phyloP scores from a whole-genome alignment of 345 rosid species.

The Moringa oleifera region DNA sequence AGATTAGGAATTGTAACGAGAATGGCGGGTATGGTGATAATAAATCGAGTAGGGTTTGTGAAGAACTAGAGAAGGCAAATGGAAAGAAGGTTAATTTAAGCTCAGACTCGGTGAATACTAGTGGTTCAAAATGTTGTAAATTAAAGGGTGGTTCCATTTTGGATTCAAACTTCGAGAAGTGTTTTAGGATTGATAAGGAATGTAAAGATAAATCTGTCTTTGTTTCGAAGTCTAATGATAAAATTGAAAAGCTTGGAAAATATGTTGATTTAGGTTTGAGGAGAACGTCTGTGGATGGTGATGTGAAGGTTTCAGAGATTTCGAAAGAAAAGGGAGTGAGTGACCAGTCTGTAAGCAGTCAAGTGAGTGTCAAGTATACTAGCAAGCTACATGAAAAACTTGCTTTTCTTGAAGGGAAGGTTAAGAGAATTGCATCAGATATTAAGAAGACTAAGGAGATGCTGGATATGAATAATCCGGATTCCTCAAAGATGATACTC shows the following conservation, averaged over 20 bases:
- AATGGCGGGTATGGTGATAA: slow-evolving; percentile 28
- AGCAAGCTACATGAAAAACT: slow-evolving; percentile 94
- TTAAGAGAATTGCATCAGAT: slow-evolving; percentile 86
- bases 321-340: slow-evolving; percentile 32
- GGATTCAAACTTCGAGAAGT: slow-evolving; percentile 15
- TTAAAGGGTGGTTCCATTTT: slow-evolving; percentile 14
- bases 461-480: slow-evolving; percentile 80
- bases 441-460: slow-evolving; percentile 92
- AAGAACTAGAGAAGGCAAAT: slow-evolving; percentile 14
- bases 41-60: slow-evolving; percentile 17
- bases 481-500: slow-evolving; percentile 59
- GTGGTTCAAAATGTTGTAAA: slow-evolving; percentile 9
- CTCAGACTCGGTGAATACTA: slow-evolving; percentile 21
- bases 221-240: slow-evolving; percentile 22
- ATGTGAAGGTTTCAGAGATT: slow-evolving; percentile 32
- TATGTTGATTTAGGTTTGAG: slow-evolving; percentile 9
- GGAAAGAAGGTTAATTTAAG: slow-evolving; percentile 20
- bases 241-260: slow-evolving; percentile 22
- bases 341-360: slow-evolving; percentile 22
- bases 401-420: slow-evolving; percentile 91
- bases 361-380: slow-evolving; percentile 32
- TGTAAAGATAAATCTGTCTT: slow-evolving; percentile 19
- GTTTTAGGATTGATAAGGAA: slow-evolving; percentile 18
- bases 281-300: slow-evolving; percentile 25
- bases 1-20: slow-evolving; percentile 26